Evolutionary conservation across 1,284 basidiomycete species (phyloP), one percentile per base, ranked within the genome.

Genomic region (Cryptococcus sp.): DNA sequence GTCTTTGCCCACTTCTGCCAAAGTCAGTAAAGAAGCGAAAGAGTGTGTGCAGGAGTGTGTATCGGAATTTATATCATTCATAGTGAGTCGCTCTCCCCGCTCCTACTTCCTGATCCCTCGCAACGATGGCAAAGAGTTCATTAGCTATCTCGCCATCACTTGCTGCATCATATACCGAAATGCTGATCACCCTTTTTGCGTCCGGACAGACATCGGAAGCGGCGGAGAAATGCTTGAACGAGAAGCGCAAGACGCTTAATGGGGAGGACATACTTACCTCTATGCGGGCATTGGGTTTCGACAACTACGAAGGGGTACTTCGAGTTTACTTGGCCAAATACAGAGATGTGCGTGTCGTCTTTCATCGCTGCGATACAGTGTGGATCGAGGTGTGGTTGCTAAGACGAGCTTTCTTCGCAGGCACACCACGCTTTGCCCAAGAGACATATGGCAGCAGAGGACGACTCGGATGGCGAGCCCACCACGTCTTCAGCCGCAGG

Each of bases 41-140:
- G 93, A 96, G 78, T 93, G 89, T 77, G 91, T 96, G 47, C 93
- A 96, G 78, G 92, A 95, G 78, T 95, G 92, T 78, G 91, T 95
- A 50, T 93, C 89, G 43, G 94, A 97, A 80, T 93, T 95, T 79
- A 96, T 97, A 76, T 88, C 86, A 68, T 97, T 96, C 81, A 91
- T 97, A 76, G 78, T 79, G 52, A 61, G 77, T 75, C 17, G 13
- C 0, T 37, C n/a, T 34, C 25, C 47, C 23, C 13, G 11, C 26
- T 16, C 38, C 40, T 40, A 19, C 25, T 19, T 37, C 13, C 3
- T 8, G 25, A 46, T 16, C n/a, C 17, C 25, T 40, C 10, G 8
- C 29, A 13, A n/a, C n/a, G n/a, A n/a, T n/a, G n/a, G n/a, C n/a
- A n/a, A n/a, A n/a, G n/a, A n/a, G n/a, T n/a, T n/a, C n/a, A n/a